Evolutionary conservation across 805 yeast species (phyloP), one percentile per base, ranked within the genome.

Genomic region (Metschnikowia kofuensis): DNA sequence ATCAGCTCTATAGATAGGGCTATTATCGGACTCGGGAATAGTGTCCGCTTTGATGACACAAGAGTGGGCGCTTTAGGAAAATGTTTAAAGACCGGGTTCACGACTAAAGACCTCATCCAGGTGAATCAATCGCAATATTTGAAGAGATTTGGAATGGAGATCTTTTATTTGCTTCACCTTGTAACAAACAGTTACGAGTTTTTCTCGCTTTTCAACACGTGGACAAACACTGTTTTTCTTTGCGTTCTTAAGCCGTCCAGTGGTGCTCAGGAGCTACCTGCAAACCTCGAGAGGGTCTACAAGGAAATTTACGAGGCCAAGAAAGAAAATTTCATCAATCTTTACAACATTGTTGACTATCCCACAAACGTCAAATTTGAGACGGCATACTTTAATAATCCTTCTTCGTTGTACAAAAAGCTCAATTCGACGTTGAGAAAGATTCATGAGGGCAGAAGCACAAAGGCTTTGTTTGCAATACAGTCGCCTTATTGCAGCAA

Each of bases 11-110:
- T 78, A 4, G 92, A 89, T 51, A 72, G 97, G 42, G 89, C 89
- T 0, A 78, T 89, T 39, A 78, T 94, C 54, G 85, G 85, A 31
- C 69, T 94, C 14, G 98, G 99, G 3, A 74, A 83, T 26, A 74
- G 81, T 13, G 86, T 91, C 16, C 75, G 75, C 13, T 85, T 91
- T 54, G 88, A 83, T 53, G 84, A 85, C 40, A 71, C 81, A 1
- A 75, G 78, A 47, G 79, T 88, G n/a, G 97, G 97, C 8, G 82
- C 90, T 0, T 70, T 95, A 9, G 96, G 97, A 7, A 80, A 78
- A 58, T 96, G 97, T 29, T 69, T 94, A 49, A 90, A 88, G 57
- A 77, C 79, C 50, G 99, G 99, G 0, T 95, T 95, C 65, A 81
- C 85, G 12, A 61, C 79, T 48, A 79, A 79, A 44, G 83, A 84